Base-by-base conservation (phyloP, 169 alveolate genomes). In the Theileria annulata region DNA sequence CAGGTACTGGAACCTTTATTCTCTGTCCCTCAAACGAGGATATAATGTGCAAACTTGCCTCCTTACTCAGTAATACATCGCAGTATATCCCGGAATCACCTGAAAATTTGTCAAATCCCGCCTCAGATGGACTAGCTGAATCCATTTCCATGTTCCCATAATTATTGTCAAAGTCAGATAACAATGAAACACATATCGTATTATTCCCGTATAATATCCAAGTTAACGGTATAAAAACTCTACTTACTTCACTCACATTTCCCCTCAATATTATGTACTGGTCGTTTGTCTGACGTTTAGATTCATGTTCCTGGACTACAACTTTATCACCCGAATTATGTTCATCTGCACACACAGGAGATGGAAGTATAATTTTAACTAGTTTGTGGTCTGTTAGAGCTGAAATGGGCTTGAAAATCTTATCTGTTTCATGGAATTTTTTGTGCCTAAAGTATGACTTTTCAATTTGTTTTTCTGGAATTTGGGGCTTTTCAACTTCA, bases 1-100 rank as follows among this genome's bases (percentile, higher is more conserved):
- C 80, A 21, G 86, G 89, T 21, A 82, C 70, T 19, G 89, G 89
- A 23, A 63, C 66, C 77, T 77, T 82, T 17, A 82, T 25, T 25
- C 69, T 78, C 19, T 71, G 86, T 10, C 42, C 60, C 56, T 82
- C 89, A 35, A 75, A 75, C n/a, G 89, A 75, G 33, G 67, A 72
- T 31, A 60, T 58, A 9, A 82, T 58, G 69, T 76, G 77, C 66
- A 60, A 51, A 21, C 64, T 72, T 15, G 86, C 59, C 27, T 47
- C 48, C 21, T 33, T 59, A 17, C 75, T 60, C 31, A 82, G 80
- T n/a, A 82, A 70, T 58, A 82, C 77, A 42, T 80, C 88, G 13
- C 88, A 77, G 25, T 56, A 56, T 59, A 80, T 56, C 27, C 42
- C 49, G 27, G 25, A 30, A 5, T 49, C 76, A 6, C 3, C 66